A percentile compares a stretch with the other conserved stretches of the same genome.
Conservation (phyloP, 2,329 filamentous ascomycete species). For the Colletotrichum shisoi region DNA sequence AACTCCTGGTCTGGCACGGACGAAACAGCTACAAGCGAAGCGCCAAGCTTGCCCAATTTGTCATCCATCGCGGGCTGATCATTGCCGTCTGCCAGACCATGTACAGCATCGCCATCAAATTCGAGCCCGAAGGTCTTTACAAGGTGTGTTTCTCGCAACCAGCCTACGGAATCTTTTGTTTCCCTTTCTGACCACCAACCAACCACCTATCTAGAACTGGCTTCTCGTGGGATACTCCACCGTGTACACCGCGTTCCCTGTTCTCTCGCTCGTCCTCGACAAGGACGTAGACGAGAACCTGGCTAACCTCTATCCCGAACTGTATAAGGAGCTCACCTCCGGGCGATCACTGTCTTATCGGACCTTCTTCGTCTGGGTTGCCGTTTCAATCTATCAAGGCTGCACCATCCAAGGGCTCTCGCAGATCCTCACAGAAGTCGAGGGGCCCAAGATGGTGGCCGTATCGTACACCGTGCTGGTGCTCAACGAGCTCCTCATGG, state of each 20-base stretch:
- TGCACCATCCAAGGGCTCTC: conserved; percentile 93
- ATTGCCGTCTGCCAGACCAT: conserved; percentile 97
- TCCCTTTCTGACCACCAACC: conserved; percentile 40
- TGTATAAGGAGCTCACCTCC: conserved; percentile 95
- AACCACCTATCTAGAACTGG: conserved; percentile 75
- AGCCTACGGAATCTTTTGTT: neutral
- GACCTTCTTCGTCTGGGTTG: conserved; percentile 96
- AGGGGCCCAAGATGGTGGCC: conserved; percentile 79
- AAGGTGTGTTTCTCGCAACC: conserved; percentile 56
- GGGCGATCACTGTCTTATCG: conserved; percentile 88
- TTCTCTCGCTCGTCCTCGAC: conserved; percentile 92
- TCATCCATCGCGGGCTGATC: conserved; percentile 95
- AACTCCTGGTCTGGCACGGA: conserved; percentile 98
- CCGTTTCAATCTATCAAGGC: conserved; percentile 94
- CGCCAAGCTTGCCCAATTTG: conserved; percentile 95
- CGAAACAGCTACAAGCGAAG: conserved; percentile 96
- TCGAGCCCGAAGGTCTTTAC: conserved; percentile 94
- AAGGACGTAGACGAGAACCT: conserved; percentile 93
- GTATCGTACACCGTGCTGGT: conserved; percentile 92
- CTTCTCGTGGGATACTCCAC: conserved; percentile 96
- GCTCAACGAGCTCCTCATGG: conserved; percentile 96
- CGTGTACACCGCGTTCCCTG: conserved; percentile 90
- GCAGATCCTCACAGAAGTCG: conserved; percentile 83
- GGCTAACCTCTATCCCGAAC: conserved; percentile 92
- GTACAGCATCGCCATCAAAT: conserved; percentile 91